Percentiles rank a stretch among this genome's conserved stretches.
Conservation (phyloP, 345 rosid genomes). For the Kandelia obovata region DNA sequence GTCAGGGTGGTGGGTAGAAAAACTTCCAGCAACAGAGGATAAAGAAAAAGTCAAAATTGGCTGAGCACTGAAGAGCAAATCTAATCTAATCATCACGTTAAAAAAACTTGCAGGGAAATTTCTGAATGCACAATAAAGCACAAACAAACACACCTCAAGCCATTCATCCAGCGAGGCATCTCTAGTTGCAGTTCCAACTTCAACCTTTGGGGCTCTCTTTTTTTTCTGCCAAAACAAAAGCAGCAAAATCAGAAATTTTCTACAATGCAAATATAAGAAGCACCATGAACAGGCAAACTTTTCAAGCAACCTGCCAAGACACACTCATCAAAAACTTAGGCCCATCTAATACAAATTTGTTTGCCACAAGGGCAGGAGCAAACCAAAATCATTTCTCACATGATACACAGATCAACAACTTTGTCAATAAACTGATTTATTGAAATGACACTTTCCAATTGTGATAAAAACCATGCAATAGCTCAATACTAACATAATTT, state of each 20-base stretch:
- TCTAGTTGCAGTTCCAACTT: slow-evolving; percentile 72
- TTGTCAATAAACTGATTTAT: background rate
- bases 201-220: slow-evolving; percentile 75
- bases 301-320: no score
- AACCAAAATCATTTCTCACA: background rate
- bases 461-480: no score
- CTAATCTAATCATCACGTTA: background rate
- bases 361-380: no score
- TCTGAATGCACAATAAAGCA: background rate
- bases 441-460: background rate
- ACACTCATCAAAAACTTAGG: no score
- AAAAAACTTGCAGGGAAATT: background rate
- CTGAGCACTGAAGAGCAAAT: background rate
- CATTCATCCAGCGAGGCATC: slow-evolving; percentile 90
- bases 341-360: no score
- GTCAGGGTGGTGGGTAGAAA: no score
- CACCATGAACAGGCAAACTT: no score
- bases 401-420: background rate
- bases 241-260: background rate
- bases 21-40: background rate
- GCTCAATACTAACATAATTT: no score
- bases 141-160: slow-evolving; percentile 64
- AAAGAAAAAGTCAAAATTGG: background rate
- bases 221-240: slow-evolving; percentile 47
- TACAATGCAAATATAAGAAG: background rate